phyloP scores from a whole-genome alignment of 139 green algal genomes.

The Micractinium sp. region DNA sequence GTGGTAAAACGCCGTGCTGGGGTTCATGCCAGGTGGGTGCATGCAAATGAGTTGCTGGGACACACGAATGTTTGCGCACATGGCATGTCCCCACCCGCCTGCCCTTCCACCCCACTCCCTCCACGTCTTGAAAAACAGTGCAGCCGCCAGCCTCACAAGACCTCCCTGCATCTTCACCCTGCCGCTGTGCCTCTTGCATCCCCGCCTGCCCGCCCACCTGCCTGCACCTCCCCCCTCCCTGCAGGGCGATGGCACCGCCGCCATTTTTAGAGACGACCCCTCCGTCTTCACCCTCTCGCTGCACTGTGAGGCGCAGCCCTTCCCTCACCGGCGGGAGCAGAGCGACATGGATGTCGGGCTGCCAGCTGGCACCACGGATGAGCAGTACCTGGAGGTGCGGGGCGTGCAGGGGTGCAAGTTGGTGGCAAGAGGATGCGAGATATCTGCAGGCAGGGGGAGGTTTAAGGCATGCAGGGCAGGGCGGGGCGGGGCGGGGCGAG shows the following conservation, averaged over 20 bases:
- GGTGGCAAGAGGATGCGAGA: neutral
- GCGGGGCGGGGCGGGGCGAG: neutral
- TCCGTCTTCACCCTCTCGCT: conserved; percentile 66
- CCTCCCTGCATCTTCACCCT: too few species aligned
- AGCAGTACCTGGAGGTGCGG: conserved; percentile 38
- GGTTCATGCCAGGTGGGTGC: too few species aligned
- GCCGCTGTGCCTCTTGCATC: neutral
- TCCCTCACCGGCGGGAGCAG: conserved; percentile 38
- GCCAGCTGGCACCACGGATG: conserved; percentile 39
- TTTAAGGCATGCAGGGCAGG: neutral
- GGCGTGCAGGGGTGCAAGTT: neutral
- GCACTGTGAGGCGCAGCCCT: conserved; percentile 63
- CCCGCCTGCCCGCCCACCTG: neutral
- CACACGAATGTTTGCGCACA: too few species aligned
- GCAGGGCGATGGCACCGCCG: conserved; percentile 52
- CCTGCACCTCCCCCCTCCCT: neutral
- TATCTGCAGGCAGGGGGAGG: neutral
- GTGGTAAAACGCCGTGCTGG: too few species aligned
- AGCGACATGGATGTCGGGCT: conserved; percentile 57
- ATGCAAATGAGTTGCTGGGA: too few species aligned
- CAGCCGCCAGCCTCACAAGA: too few species aligned
- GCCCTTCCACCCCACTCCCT: too few species aligned
- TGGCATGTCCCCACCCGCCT: too few species aligned
- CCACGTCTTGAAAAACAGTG: too few species aligned
- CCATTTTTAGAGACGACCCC: conserved; percentile 49